Percentiles rank a stretch among this genome's conserved stretches.
Conservation (phyloP, 805 yeast species). For the Hanseniaspora taiwanica region DNA sequence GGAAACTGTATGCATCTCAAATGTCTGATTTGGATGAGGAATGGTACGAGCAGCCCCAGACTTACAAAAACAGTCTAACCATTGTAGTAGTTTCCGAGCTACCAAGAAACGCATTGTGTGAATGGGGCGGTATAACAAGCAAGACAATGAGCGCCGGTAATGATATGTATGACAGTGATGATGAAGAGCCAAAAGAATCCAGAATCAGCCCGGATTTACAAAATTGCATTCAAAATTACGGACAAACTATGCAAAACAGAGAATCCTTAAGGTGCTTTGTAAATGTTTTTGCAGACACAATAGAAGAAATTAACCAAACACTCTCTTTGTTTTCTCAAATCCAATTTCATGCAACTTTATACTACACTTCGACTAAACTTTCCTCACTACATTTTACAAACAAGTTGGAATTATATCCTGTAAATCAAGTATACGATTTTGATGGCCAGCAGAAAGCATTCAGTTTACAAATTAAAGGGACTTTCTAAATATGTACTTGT, state of each 20-base stretch:
- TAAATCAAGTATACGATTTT: constrained; percentile 15
- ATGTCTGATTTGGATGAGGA: constrained; percentile 12
- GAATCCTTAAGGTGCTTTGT: no score
- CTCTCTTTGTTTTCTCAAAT: no score
- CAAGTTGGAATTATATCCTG: constrained; percentile 16
- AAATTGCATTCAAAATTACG: no score
- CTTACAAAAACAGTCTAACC: constrained; percentile 24
- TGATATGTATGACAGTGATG: constrained; percentile 32
- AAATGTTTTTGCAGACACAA: background rate
- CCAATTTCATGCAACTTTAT: constrained; percentile 12
- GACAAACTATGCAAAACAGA: no score
- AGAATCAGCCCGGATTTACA: no score
- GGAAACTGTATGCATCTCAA: constrained; percentile 31
- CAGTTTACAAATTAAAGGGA: background rate
- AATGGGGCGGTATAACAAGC: constrained; percentile 60
- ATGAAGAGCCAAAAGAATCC: no score
- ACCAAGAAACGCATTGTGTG: constrained; percentile 54
- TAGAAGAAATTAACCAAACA: no score
- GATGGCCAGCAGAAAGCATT: constrained; percentile 8
- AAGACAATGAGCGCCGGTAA: constrained; percentile 25
- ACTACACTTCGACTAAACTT: constrained; percentile 7
- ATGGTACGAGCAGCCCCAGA: constrained; percentile 16
- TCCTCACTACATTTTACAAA: background rate
- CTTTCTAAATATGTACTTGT: constrained; percentile 3
- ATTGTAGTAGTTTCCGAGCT: constrained; percentile 42